Evolutionary conservation across 1,284 basidiomycete genomes (phyloP).

Genomic region (Trametes pubescens): DNA sequence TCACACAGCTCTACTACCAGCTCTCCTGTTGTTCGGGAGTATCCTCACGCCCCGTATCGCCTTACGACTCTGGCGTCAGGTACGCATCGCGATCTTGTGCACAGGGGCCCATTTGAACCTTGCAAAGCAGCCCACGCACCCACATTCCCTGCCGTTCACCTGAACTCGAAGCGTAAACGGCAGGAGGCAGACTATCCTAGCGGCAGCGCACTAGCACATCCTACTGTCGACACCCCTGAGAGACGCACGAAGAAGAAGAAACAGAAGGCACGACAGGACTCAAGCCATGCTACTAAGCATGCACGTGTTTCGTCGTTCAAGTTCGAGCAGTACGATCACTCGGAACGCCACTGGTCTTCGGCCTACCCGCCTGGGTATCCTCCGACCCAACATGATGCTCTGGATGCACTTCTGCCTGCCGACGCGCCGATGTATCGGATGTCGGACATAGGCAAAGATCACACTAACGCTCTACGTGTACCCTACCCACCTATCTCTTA

Average conservation of each 20-base stretch:
- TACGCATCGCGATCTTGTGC: neutral
- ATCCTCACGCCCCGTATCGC: neutral
- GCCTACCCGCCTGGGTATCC: no score
- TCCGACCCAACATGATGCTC: no score
- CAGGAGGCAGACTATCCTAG: neutral
- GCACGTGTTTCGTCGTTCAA: neutral
- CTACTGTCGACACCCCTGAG: neutral
- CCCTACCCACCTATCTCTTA: neutral
- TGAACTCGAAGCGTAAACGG: constrained; percentile 1
- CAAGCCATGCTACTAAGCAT: neutral
- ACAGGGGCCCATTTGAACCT: constrained; percentile 5
- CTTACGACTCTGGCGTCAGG: neutral
- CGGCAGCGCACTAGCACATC: no score
- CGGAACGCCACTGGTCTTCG: neutral
- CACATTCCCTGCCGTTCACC: neutral
- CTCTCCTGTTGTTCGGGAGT: neutral
- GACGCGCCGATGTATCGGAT: neutral
- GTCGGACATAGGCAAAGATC: neutral
- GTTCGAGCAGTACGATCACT: neutral
- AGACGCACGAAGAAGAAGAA: constrained; percentile 12
- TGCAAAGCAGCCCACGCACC: neutral
- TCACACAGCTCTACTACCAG: constrained; percentile 11
- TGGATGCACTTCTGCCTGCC: neutral
- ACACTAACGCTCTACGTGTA: neutral
- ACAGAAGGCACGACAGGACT: constrained; percentile 1